Evolutionary conservation across 768 basidiomycete species (phyloP), one percentile per base, ranked within the genome.

Genomic region (Hericium coralloides): DNA sequence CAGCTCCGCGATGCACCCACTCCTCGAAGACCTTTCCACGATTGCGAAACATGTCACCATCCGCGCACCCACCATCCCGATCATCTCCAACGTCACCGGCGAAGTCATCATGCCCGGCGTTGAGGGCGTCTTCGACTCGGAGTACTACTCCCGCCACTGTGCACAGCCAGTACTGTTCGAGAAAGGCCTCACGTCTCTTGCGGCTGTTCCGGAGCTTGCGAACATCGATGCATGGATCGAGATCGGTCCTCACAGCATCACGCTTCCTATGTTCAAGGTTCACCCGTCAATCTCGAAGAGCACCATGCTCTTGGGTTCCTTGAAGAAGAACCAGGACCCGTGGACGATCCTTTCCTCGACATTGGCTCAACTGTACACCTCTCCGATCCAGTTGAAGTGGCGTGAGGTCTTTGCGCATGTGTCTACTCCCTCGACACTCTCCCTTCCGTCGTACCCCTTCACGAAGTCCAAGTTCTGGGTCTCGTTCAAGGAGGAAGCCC

Each of bases 391-490:
- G 1, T 56, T 88, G n/a, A 59, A 72, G 26, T 88, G 87, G 87
- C 72, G 80, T 18, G 66, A 70, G 2, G 72, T 79, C 6, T 88
- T 82, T 62, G 63, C 72, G 0, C 76, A 81, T 56, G 56, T 82
- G 6, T 67, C 70, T 9, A 67, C 70, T 3, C 39, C 59, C 9
- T 58, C 59, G 26, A 79, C 79, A 58, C 61, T 77, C n/a, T 76
- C 75, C 57, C 67, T 88, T 12, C 87, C 87, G 0, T 70, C 76
- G 3, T 89, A 89, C 66, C 84, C 85, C 1, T 85, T 87, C 60
- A 70, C 76, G 10, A 70, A 70, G 49, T 71, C 74, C 3, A 76
- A 71, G 22, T 87, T 82, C 65, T 87, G 83, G 84, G 74, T 83
- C 2, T 66, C 69, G 0, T 84, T 71, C 64, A 60, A 67, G 38